Conservation (phyloP, 106 monocot species). For the Triglochin maritima region DNA sequence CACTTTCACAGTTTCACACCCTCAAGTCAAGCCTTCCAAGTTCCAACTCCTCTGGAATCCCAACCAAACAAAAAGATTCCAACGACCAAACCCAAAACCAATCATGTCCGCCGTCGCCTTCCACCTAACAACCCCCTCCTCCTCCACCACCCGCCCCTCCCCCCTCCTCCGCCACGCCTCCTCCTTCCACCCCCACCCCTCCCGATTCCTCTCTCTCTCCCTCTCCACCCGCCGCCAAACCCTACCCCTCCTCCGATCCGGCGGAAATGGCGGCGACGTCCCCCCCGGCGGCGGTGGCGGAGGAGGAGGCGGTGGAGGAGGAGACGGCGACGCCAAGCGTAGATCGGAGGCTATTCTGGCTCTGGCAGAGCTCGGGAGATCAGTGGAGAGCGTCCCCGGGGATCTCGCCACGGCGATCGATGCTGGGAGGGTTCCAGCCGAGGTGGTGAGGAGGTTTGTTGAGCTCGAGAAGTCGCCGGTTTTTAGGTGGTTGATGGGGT, state of each 20-base stretch:
- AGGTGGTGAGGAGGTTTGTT: conserved; percentile 36
- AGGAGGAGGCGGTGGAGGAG: conserved; percentile 14
- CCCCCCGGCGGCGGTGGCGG: not conserved
- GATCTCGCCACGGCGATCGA: conserved; percentile 61
- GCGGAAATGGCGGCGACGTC: not conserved
- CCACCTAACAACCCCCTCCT: not conserved
- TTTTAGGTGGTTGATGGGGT: conserved; percentile 74
- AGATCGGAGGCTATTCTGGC: conserved; percentile 44
- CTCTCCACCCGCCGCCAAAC: not conserved
- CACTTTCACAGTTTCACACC: too few relatives aligned
- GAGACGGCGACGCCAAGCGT: conserved; percentile 10
- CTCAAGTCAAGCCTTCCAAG: too few relatives aligned
- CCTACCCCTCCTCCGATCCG: not conserved
- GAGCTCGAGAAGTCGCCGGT: conserved; percentile 66
- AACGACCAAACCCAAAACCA: too few relatives aligned
- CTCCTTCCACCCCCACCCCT: not conserved
- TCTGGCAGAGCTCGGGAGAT: conserved; percentile 44
- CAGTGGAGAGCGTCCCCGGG: conserved; percentile 49
- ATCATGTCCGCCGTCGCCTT: not conserved
- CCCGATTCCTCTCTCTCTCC: not conserved
- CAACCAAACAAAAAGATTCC: too few relatives aligned
- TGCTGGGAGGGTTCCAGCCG: conserved; percentile 44
- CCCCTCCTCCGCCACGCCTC: not conserved
- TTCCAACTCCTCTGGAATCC: too few relatives aligned
- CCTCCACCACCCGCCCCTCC: not conserved